Evolutionary conservation across 1,284 basidiomycete species (phyloP), one percentile per base, ranked within the genome.

Genomic region (Cryptococcus jaspeensis): DNA sequence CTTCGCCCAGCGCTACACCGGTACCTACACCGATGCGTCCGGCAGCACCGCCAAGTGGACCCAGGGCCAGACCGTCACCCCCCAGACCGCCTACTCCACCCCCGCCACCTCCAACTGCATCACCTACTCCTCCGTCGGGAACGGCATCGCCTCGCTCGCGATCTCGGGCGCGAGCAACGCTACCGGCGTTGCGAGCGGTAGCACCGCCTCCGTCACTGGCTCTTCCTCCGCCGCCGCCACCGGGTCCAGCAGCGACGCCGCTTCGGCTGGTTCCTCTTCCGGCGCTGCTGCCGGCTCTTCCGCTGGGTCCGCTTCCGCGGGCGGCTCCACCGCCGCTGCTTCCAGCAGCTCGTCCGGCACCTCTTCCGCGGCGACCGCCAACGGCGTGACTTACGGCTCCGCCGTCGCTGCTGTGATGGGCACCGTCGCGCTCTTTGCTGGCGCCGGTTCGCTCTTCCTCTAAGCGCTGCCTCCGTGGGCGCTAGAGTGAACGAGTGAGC

Each of bases 1-100:
- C 50, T 79, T 78, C 56, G 71, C 71, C 52, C 76, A 78, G 67
- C 70, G 76, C 63, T 78, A 77, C 76, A 78, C 76, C 38, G 75
- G 75, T 56, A 71, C 75, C 39, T 74, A 70, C 62, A 71, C 72
- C 32, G 60, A 62, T 44, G 53, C 38, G 15, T 65, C 47, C 18
- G 64, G 67, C 28, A 50, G 61, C 38, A 56, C 59, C 39, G 65
- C 58, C 13, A 55, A 56, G 43, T 75, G 62, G 62, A 78, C 76
- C 49, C 65, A 77, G 53, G 76, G 76, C 42, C 55, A 75, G 51
- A 75, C 73, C 45, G 70, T 74, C 35, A 78, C 76, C 38, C 76
- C 77, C 40, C 50, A 56, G 20, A 59, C 65, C 3, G 61, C 77
- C 13, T 69, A 59, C 67, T 72, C 72, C 13, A 73, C 65, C 42